Evolutionary conservation across 2,329 filamentous ascomycete species (phyloP).

Genomic region (Hypocrella siamensis): DNA sequence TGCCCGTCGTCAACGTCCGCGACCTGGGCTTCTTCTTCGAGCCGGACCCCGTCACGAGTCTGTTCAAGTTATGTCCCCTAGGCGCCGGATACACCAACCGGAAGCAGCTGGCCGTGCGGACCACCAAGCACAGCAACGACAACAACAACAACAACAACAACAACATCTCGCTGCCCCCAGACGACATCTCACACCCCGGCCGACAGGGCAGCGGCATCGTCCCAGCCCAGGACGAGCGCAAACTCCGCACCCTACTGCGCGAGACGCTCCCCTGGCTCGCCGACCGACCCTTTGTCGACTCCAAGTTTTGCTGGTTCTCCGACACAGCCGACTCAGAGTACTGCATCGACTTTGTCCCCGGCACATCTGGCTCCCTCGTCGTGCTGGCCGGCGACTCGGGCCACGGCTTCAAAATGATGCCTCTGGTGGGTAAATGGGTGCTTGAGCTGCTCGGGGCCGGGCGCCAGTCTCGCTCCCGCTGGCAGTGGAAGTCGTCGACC

Average conservation of each 20-base stretch:
- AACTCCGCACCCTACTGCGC: slow-evolving; percentile 31
- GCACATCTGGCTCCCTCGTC: slow-evolving; percentile 27
- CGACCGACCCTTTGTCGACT: slow-evolving; percentile 38
- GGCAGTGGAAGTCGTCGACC: slow-evolving; percentile 32
- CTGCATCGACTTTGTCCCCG: slow-evolving; percentile 41
- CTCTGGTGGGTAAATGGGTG: slow-evolving; percentile 40
- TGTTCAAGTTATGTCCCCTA: slow-evolving; percentile 45
- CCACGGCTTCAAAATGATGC: slow-evolving; percentile 49
- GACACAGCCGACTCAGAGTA: slow-evolving; percentile 46
- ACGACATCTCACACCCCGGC: slow-evolving; percentile 8
- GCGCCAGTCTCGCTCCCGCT: slow-evolving; percentile 26
- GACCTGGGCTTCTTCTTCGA: slow-evolving; percentile 53
- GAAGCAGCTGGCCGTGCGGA: no score
- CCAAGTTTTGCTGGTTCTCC: slow-evolving; percentile 47
- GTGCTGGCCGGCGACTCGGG: slow-evolving; percentile 42
- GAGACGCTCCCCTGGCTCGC: slow-evolving; percentile 37
- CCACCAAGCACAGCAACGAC: no score
- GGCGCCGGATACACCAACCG: slow-evolving; percentile 41
- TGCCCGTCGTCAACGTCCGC: slow-evolving; percentile 44
- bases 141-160: slow-evolving; percentile 20
- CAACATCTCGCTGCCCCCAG: slow-evolving; percentile 23
- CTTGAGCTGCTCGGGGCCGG: slow-evolving; percentile 26
- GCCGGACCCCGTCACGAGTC: slow-evolving; percentile 38
- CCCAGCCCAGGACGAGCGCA: slow-evolving; percentile 34
- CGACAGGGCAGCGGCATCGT: slow-evolving; percentile 34